Percentiles rank a stretch among this genome's conserved stretches.
Evolutionary conservation across 371 early-diverging fungal genomes (phyloP).

Genomic region (Conidiobolus incongruus): DNA sequence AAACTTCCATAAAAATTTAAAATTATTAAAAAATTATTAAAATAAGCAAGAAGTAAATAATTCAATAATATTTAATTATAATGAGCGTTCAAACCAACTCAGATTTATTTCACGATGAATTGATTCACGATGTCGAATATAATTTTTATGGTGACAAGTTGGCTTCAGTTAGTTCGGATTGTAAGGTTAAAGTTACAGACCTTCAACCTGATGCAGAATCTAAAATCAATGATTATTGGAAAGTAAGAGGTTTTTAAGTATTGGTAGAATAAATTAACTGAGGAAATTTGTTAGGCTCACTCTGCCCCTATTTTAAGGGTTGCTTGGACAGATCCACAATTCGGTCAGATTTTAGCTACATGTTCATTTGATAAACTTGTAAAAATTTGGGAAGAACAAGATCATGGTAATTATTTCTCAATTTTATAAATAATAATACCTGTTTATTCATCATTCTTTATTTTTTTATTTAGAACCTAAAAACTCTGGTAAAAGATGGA

Average conservation of each 20-base stretch:
- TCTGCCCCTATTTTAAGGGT: slow-evolving; percentile 66
- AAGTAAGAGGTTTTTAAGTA: slow-evolving; percentile 15
- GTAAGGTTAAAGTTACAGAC: slow-evolving; percentile 82
- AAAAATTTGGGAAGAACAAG: slow-evolving; percentile 77
- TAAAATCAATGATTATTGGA: slow-evolving; percentile 70
- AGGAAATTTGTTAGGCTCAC: slow-evolving; percentile 30
- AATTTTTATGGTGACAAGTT: slow-evolving; percentile 82
- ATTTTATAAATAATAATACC: no score
- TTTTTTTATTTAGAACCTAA: neutral
- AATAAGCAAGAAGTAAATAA: no score
- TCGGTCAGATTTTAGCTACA: slow-evolving; percentile 74
- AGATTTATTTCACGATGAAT: slow-evolving; percentile 73
- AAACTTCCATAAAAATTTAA: no score
- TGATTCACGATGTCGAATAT: slow-evolving; percentile 78
- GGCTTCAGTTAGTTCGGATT: slow-evolving; percentile 78
- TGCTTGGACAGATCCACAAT: slow-evolving; percentile 84
- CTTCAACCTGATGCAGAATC: slow-evolving; percentile 36
- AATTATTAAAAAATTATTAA: no score
- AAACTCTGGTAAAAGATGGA: slow-evolving; percentile 22
- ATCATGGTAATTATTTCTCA: slow-evolving; percentile 35
- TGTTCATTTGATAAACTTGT: slow-evolving; percentile 81
- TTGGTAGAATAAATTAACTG: neutral
- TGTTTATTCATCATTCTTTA: neutral
- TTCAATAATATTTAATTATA: no score
- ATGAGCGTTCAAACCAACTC: no score